Evolutionary conservation across 345 rosid species (phyloP), one percentile per base, ranked within the genome.

Genomic region (Citrus medica): DNA sequence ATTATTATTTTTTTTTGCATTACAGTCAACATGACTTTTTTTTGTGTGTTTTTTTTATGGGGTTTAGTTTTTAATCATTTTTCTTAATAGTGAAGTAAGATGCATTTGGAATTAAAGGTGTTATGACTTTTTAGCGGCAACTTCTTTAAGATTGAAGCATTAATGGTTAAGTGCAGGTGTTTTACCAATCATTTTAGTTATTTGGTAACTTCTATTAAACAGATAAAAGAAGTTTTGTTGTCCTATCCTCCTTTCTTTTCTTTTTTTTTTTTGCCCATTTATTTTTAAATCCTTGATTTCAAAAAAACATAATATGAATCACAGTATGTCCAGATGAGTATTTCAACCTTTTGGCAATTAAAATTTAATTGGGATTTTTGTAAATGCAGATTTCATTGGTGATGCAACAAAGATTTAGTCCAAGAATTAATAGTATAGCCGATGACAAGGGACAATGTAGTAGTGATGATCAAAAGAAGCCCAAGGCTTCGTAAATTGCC

Each of bases 401-500:
- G 25, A 53, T 75, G 82, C 37, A 60, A 55, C 75, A 58, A 48
- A 60, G 78, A 60, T 21, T 35, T 24, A 67, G 80, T 59, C 73
- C 80, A 16, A 67, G 77, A 48, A 76, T 76, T 56, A 60, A 67
- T 59, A 66, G 19, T 22, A 38, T 60, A 66, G 38, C 62, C 4
- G 13, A 42, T 62, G 73, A 30, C 35, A 81, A 77, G 68, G 61
- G 69, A 48, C 75, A 71, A 22, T 25, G 5, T 66, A 46, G 37
- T 53, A 65, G 81, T 21, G 6, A 71, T 69, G 64, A 67, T 27
- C 40, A n/a, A 64, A 75, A 69, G 76, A 71, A 66, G 83, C 14
- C 62, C 80, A 53, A 67, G 82, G 74, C 70, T 79, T 64, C 40
- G 27, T 53, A 61, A 48, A 12, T 73, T 61, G 67, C 61, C 73